Conservation (phyloP, 2,329 filamentous ascomycete species). For the Aspergillus costaricaensis region DNA sequence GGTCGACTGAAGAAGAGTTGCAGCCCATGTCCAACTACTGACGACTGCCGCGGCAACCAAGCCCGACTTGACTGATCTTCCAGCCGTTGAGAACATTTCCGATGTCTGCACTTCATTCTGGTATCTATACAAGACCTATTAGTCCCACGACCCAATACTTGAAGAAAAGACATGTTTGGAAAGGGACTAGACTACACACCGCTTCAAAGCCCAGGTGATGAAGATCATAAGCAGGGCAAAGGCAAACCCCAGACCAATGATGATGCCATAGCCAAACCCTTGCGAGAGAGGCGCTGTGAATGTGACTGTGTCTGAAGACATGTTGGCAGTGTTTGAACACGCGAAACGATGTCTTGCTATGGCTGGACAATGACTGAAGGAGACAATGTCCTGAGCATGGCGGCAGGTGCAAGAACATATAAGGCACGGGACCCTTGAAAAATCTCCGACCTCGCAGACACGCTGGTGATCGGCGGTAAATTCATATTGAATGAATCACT, state of each 20-base stretch:
- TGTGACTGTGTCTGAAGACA: constrained; percentile 27
- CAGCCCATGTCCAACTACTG: constrained; percentile 91
- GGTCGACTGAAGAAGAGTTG: constrained; percentile 75
- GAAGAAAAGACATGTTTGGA: background rate
- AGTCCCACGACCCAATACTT: background rate
- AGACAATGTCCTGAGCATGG: background rate
- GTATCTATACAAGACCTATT: constrained; percentile 48
- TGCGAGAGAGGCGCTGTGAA: constrained; percentile 49
- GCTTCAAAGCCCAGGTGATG: constrained; percentile 69
- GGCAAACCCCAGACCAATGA: constrained; percentile 70
- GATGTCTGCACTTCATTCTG: constrained; percentile 78
- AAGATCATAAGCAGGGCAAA: constrained; percentile 76
- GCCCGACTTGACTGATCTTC: constrained; percentile 84
- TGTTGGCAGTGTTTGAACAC: constrained; percentile 7
- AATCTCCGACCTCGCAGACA: constrained; percentile 24
- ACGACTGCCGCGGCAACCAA: constrained; percentile 88
- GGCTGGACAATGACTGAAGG: background rate
- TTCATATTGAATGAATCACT: background rate
- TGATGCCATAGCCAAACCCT: constrained; percentile 75
- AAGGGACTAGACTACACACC: constrained; percentile 38
- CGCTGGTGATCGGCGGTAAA: constrained; percentile 10
- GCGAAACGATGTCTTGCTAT: background rate
- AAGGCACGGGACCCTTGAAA: background rate
- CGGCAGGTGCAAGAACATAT: constrained; percentile 2
- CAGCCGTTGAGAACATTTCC: constrained; percentile 90